phyloP scores from a whole-genome alignment of 2,329 filamentous ascomycete species.

The Pseudogymnoascus sp. region DNA sequence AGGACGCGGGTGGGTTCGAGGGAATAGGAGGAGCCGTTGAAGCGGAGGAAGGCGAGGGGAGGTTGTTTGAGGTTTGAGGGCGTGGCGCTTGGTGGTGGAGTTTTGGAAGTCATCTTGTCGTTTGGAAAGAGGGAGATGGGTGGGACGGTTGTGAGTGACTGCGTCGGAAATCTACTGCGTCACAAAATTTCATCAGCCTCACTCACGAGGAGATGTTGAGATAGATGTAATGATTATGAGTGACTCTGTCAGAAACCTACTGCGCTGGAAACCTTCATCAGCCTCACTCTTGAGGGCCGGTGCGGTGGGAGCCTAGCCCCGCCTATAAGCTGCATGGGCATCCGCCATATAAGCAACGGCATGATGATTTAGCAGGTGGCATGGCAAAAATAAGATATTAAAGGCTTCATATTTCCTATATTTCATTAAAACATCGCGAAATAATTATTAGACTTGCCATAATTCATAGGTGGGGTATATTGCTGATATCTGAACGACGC shows the following conservation, averaged over 20 bases:
- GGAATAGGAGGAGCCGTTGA: constrained; percentile 1
- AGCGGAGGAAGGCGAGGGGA: constrained; percentile 1
- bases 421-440: background rate
- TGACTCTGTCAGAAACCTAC: background rate
- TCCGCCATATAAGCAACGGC: background rate
- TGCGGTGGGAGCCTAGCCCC: background rate
- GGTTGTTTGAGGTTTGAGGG: background rate
- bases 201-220: too few relatives aligned
- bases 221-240: background rate
- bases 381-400: background rate
- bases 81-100: background rate
- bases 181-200: background rate
- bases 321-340: background rate
- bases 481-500: background rate
- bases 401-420: background rate
- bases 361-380: background rate
- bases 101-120: background rate
- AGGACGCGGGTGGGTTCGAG: constrained; percentile 9
- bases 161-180: background rate
- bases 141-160: background rate
- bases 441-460: background rate
- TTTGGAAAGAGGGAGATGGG: background rate
- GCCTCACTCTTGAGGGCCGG: background rate
- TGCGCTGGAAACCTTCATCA: background rate
- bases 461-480: background rate